A percentile compares a stretch with the other conserved stretches of the same genome.
phyloP scores from a whole-genome alignment of 1,284 basidiomycete genomes.

The Marasmius oreades region DNA sequence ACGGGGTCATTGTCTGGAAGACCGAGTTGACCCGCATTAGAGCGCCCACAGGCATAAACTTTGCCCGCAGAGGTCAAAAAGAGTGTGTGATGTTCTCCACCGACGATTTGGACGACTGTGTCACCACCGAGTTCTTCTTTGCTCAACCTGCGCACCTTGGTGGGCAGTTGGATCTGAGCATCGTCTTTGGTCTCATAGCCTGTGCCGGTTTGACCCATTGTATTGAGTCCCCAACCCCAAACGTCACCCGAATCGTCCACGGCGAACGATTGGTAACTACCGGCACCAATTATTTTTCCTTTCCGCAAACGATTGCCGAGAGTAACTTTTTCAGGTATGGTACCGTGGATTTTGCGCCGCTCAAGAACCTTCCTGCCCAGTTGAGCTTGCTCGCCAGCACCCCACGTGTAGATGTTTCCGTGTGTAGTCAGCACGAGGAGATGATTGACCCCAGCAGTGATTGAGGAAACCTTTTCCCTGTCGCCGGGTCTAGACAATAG shows the following conservation, averaged over 20 bases:
- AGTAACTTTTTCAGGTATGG: slow-evolving; percentile 76
- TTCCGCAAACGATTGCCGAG: slow-evolving; percentile 68
- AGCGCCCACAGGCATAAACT: slow-evolving; percentile 81
- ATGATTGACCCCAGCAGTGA: slow-evolving; percentile 85
- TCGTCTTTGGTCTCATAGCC: slow-evolving; percentile 42
- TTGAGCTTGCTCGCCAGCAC: slow-evolving; percentile 84
- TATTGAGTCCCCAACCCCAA: slow-evolving; percentile 92
- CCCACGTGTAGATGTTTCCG: slow-evolving; percentile 84
- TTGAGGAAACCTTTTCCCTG: slow-evolving; percentile 72
- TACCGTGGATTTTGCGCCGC: slow-evolving; percentile 80
- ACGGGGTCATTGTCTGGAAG: slow-evolving; percentile 56
- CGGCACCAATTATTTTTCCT: slow-evolving; percentile 76
- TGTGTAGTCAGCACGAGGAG: slow-evolving; percentile 82
- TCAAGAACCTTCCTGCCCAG: slow-evolving; percentile 84
- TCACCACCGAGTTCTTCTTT: slow-evolving; percentile 67
- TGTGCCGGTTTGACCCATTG: slow-evolving; percentile 46
- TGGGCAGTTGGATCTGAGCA: slow-evolving; percentile 65
- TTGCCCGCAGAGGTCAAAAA: slow-evolving; percentile 84
- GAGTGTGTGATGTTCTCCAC: slow-evolving; percentile 84
- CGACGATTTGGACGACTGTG: slow-evolving; percentile 66
- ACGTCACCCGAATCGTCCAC: slow-evolving; percentile 80
- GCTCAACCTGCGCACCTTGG: slow-evolving; percentile 62
- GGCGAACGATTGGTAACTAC: slow-evolving; percentile 86
- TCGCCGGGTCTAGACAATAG: slow-evolving; percentile 58
- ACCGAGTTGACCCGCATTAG: slow-evolving; percentile 78